Base-by-base conservation (phyloP, 495 filamentous ascomycete genomes). In the Monascus purpureus region DNA sequence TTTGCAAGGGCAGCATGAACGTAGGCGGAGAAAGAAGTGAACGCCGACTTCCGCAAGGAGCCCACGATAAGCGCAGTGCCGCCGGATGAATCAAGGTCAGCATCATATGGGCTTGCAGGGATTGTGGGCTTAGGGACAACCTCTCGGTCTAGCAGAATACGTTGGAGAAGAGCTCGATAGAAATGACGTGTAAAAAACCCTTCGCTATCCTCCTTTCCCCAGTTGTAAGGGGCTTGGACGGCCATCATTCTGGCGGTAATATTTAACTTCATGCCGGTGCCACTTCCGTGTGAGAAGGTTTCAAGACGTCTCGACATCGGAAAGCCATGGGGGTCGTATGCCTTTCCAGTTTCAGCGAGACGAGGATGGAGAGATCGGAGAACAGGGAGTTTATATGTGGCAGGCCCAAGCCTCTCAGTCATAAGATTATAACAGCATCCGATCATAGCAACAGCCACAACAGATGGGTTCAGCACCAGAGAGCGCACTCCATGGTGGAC, bases 221-320 rank as follows among this genome's bases (percentile, higher is more conserved):
- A 97, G 50, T 96, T 96, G 17, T 77, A 67, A 0, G 88, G 86
- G 1, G 90, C 90, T 58, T 97, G 90, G 9, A 88, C 80, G 19
- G 85, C 87, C 90, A 95, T 93, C 72, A 92, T 90, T 16, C 92
- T 69, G 0, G 90, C 85, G 0, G 90, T 97, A 46, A 97, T 93
- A 49, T 97, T 96, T 35, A 96, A 65, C 16, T 81, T 68, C 28
- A 93, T 60, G 12, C 85, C 86, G 18, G 57, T 53, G 8, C 59
- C 63, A 11, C 45, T 45, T 16, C 47, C 38, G 40, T 80, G 55
- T 18, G 57, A 40, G 45, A 67, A 83, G 0, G 55, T 61, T 32
- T 70, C 74, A n/a, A 93, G 47, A 6, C 67, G 63, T 26, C 80
- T 67, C 20, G 80, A 87, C 80, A 97, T 85, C 0, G 90, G 90